Evolutionary conservation across 2,329 filamentous ascomycete genomes (phyloP).

Genomic region (Trichoderma sp.): DNA sequence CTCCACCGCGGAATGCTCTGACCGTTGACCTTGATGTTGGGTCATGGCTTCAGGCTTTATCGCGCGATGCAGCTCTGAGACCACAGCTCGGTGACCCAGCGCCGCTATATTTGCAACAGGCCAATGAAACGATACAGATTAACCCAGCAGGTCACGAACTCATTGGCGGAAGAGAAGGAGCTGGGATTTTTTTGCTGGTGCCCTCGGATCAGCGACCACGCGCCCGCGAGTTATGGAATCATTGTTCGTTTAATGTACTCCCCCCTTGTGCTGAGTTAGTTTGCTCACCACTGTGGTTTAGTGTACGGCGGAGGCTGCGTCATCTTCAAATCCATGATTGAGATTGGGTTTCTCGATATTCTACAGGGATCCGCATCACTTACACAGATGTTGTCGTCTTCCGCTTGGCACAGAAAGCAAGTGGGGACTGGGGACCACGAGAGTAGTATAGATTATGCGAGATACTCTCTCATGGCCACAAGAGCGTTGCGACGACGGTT

Average conservation of each 20-base stretch:
- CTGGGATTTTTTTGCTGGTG: not conserved
- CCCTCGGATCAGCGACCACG: not conserved
- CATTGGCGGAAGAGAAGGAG: not conserved
- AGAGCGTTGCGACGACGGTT: not conserved
- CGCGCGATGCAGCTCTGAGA: not conserved
- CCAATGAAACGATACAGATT: not conserved
- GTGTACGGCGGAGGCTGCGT: constrained; percentile 10
- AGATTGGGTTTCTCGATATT: constrained; percentile 7
- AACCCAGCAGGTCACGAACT: no score
- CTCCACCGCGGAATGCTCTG: constrained; percentile 1
- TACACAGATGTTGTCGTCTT: constrained; percentile 10
- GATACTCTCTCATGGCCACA: constrained; percentile 11
- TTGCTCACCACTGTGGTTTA: not conserved
- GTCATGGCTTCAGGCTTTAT: constrained; percentile 9
- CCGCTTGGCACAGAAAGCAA: constrained; percentile 4
- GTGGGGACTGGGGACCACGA: not conserved
- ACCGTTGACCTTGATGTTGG: constrained; percentile 9
- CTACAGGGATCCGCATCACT: not conserved
- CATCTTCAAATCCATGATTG: constrained; percentile 14
- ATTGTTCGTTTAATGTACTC: not conserved
- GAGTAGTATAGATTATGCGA: constrained; percentile 9
- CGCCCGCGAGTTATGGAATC: constrained; percentile 1
- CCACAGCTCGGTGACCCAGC: not conserved
- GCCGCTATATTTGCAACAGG: not conserved
- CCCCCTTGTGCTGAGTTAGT: not conserved